These are phyloP conservation scores for Daldinia sp. DNA, from an alignment of 2,329 filamentous ascomycete genomes.

Conservation along the genomic window DNA sequence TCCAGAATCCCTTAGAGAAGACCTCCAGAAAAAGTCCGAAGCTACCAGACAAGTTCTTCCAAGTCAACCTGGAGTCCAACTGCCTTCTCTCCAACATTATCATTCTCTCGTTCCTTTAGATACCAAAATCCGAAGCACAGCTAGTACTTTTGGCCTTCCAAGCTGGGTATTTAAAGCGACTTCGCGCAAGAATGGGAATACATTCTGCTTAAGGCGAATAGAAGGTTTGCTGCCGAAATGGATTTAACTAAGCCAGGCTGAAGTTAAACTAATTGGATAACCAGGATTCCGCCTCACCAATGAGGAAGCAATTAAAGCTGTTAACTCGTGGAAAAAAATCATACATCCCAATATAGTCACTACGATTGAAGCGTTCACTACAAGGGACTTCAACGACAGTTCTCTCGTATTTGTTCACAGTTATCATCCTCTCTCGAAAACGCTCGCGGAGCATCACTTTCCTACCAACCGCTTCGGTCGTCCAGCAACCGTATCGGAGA, in stretches of 20 bases:
- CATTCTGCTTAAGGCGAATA: constrained; percentile 86
- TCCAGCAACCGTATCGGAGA: constrained; percentile 68
- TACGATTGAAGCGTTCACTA: constrained; percentile 92
- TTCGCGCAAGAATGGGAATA: constrained; percentile 85
- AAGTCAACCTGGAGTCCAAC: constrained; percentile 65
- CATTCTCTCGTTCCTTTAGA: constrained; percentile 93
- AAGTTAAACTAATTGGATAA: constrained; percentile 19
- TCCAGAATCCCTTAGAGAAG: constrained; percentile 84
- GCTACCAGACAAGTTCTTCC: constrained; percentile 85
- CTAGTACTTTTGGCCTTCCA: constrained; percentile 82
- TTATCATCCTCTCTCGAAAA: constrained; percentile 91
- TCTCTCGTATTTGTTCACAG: constrained; percentile 94
- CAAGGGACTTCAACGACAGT: constrained; percentile 89
- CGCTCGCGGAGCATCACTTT: constrained; percentile 84
- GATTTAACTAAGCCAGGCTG: neutral
- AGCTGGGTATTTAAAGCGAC: constrained; percentile 97
- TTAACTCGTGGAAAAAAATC: constrained; percentile 89
- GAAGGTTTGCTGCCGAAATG: constrained; percentile 64
- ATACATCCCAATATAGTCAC: constrained; percentile 83
- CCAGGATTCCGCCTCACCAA: constrained; percentile 85
- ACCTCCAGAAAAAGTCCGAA: constrained; percentile 87
- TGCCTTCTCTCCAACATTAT: constrained; percentile 85
- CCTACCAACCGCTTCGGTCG: constrained; percentile 55
- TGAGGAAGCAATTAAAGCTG: constrained; percentile 84
- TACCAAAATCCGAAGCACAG: constrained; percentile 79